Percentiles rank a stretch among this genome's conserved stretches.
phyloP scores from a whole-genome alignment of 805 yeast genomes.

The Starmerella bombicola region DNA sequence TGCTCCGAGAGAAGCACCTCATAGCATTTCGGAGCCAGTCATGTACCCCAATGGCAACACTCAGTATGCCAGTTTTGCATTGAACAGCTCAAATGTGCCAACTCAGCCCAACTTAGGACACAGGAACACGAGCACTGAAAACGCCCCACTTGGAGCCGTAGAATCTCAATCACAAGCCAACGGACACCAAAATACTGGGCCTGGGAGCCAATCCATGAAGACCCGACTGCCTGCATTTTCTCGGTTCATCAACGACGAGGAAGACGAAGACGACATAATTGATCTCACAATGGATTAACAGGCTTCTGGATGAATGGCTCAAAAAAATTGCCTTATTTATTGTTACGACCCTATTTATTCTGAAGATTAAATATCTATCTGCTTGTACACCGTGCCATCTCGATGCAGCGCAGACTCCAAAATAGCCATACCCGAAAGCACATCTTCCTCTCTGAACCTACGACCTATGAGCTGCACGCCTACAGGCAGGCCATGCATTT shows the following conservation, averaged over 20 bases:
- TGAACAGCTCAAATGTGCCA: no score
- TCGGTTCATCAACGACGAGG: background rate
- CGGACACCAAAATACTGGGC: no score
- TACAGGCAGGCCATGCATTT: constrained; percentile 40
- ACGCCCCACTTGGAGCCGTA: no score
- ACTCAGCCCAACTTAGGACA: no score
- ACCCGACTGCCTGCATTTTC: background rate
- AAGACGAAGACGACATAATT: constrained; percentile 8
- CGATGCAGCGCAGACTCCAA: constrained; percentile 28
- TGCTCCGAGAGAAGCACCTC: no score
- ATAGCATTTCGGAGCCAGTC: no score
- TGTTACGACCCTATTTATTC: background rate
- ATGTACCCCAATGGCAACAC: no score
- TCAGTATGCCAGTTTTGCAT: no score
- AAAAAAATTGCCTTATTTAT: no score
- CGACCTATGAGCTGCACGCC: constrained; percentile 55
- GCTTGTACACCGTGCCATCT: constrained; percentile 4
- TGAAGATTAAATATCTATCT: background rate
- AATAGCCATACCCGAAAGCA: constrained; percentile 36
- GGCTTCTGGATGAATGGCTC: background rate
- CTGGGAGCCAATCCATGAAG: no score
- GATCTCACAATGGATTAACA: constrained; percentile 12
- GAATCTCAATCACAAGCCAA: no score
- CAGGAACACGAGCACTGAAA: no score
- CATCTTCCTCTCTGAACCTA: constrained; percentile 45